Percentiles rank a stretch among this genome's conserved stretches.
Evolutionary conservation across 2,329 filamentous ascomycete genomes (phyloP).

Genomic region (Aspergillus fumigatus): DNA sequence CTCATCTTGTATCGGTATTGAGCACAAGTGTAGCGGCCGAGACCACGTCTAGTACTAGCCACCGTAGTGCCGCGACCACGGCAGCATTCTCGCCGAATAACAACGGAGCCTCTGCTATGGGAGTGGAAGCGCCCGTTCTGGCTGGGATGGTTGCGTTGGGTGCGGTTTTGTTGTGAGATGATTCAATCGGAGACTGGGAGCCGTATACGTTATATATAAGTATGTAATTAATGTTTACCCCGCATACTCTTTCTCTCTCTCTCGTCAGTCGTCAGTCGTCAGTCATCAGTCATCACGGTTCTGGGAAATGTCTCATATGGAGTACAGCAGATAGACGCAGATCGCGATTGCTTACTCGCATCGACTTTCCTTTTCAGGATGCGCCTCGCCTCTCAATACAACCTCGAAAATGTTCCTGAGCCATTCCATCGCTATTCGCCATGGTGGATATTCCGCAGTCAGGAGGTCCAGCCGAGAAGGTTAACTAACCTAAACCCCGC

Average conservation of each 20-base stretch:
- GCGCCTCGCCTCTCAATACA: neutral
- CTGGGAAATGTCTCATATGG: neutral
- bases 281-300: neutral
- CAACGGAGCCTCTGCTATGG: neutral
- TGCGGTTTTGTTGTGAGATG: neutral
- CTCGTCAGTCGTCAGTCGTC: too few relatives aligned
- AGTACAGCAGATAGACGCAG: neutral
- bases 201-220: neutral
- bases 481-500: neutral
- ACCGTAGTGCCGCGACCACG: neutral
- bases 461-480: neutral
- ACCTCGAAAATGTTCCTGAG: neutral
- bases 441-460: neutral
- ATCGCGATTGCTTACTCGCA: neutral
- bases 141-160: neutral
- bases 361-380: neutral
- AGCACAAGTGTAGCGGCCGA: too few relatives aligned
- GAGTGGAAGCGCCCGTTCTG: neutral
- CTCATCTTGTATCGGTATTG: too few relatives aligned
- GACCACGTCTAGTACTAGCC: neutral
- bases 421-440: neutral
- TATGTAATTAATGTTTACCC: neutral
- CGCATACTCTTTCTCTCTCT: neutral
- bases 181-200: too few relatives aligned
- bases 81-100: neutral